Percentiles rank a stretch among this genome's conserved stretches.
These are phyloP conservation scores for Fusarium odoratissimum DNA, from an alignment of 2,329 filamentous ascomycete species.

Conservation along the genomic window DNA sequence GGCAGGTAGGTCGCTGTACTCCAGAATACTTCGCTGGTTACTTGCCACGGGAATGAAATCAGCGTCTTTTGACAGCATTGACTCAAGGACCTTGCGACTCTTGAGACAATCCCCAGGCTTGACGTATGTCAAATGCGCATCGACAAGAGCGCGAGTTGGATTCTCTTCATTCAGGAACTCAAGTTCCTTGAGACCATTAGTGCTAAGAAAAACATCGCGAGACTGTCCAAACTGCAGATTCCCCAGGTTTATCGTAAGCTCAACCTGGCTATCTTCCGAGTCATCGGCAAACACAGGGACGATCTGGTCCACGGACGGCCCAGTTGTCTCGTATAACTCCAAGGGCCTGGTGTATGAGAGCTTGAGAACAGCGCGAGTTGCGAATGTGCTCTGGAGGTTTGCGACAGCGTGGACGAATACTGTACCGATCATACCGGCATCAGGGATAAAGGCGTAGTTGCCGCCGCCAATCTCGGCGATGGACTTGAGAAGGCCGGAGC, in stretches of 20 bases:
- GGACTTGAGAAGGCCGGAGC: slow-evolving; percentile 66
- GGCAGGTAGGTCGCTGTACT: slow-evolving; percentile 41
- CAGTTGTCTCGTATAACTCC: slow-evolving; percentile 54
- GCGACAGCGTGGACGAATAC: slow-evolving; percentile 72
- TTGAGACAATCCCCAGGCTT: slow-evolving; percentile 29
- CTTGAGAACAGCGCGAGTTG: slow-evolving; percentile 58
- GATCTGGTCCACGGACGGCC: slow-evolving; percentile 53
- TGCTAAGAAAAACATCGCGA: slow-evolving; percentile 63
- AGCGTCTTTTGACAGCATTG: neutral
- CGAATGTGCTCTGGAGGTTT: slow-evolving; percentile 69
- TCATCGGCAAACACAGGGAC: slow-evolving; percentile 32
- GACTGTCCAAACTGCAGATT: slow-evolving; percentile 72
- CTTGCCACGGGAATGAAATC: neutral
- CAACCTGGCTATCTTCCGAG: slow-evolving; percentile 18
- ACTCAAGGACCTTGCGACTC: neutral
- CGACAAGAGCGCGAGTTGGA: slow-evolving; percentile 44
- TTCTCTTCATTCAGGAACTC: slow-evolving; percentile 7
- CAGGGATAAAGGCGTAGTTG: slow-evolving; percentile 71
- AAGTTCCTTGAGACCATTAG: slow-evolving; percentile 40
- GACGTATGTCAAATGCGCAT: slow-evolving; percentile 51
- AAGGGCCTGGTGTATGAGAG: slow-evolving; percentile 54
- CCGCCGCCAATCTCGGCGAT: slow-evolving; percentile 68
- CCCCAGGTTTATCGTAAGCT: slow-evolving; percentile 57
- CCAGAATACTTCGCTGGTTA: slow-evolving; percentile 31
- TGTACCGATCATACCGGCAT: slow-evolving; percentile 72